Conservation (phyloP, 768 basidiomycete genomes). For the Collybia mongolica region DNA sequence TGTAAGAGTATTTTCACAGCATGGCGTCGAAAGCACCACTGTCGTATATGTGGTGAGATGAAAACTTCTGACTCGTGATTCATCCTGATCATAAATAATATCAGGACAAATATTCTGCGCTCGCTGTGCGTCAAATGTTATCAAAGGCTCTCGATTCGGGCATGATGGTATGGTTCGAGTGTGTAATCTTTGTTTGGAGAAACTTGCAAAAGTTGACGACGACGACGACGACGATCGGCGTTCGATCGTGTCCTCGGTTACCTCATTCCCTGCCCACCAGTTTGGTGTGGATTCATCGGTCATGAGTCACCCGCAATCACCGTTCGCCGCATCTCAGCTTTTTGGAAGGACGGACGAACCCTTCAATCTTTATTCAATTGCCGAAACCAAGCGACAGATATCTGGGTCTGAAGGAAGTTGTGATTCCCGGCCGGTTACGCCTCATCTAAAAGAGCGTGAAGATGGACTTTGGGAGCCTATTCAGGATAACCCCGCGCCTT, state of each 20-base stretch:
- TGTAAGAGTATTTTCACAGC: conserved; percentile 93
- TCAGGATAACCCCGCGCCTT: conserved; percentile 66
- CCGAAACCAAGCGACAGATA: conserved; percentile 61
- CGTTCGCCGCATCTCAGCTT: conserved; percentile 84
- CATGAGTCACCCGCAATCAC: conserved; percentile 68
- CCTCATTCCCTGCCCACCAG: conserved; percentile 79
- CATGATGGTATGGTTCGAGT: conserved; percentile 95
- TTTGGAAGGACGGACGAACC: conserved; percentile 79
- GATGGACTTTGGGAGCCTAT: conserved; percentile 46
- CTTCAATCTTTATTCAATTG: conserved; percentile 80
- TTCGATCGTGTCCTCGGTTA: conserved; percentile 71
- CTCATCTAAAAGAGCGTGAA: conserved; percentile 37
- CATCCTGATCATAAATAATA: background rate
- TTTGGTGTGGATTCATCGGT: conserved; percentile 46
- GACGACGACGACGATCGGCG: conserved; percentile 90
- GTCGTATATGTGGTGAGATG: conserved; percentile 85
- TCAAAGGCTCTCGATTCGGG: conserved; percentile 91
- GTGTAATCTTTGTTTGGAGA: conserved; percentile 94
- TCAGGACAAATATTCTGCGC: conserved; percentile 97
- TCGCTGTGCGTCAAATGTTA: conserved; percentile 94
- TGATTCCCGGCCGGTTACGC: conserved; percentile 51
- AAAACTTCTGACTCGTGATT: background rate
- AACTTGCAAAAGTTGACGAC: conserved; percentile 82
- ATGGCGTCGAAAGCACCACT: conserved; percentile 96
- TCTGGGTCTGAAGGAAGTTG: conserved; percentile 56